Conservation (phyloP, 2,329 filamentous ascomycete species). For the Xylariaceae sp. region DNA sequence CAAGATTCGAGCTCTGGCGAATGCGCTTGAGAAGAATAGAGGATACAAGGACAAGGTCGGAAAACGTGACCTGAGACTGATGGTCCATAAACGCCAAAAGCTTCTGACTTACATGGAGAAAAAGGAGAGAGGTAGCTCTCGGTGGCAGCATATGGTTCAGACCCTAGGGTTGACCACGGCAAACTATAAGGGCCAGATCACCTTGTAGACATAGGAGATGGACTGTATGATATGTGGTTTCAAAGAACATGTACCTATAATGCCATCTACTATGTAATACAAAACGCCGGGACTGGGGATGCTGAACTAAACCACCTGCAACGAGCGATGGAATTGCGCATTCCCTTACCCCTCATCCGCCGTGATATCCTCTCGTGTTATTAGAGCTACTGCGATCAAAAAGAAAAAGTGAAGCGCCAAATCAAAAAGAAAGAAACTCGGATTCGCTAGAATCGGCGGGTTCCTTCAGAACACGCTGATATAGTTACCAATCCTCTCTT, state of each 20-base stretch:
- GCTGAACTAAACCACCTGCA: slow-evolving; percentile 1
- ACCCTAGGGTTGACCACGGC: slow-evolving; percentile 81
- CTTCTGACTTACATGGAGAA: slow-evolving; percentile 77
- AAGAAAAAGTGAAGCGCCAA: slow-evolving; percentile 16
- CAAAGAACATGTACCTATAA: slow-evolving; percentile 28
- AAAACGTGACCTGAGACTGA: slow-evolving; percentile 78
- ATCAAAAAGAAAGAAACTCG: slow-evolving; percentile 13
- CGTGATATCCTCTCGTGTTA: slow-evolving; percentile 35
- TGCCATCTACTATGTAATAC: slow-evolving; percentile 37
- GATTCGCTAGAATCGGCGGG: slow-evolving; percentile 1
- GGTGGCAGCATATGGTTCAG: slow-evolving; percentile 82
- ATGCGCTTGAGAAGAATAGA: slow-evolving; percentile 59
- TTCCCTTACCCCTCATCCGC: slow-evolving; percentile 13
- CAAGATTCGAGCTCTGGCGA: slow-evolving; percentile 79
- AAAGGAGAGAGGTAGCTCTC: slow-evolving; percentile 84
- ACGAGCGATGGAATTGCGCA: not conserved
- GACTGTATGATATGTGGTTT: slow-evolving; percentile 23
- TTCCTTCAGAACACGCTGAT: slow-evolving; percentile 85
- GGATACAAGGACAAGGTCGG: slow-evolving; percentile 88
- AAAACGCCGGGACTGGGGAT: slow-evolving; percentile 20
- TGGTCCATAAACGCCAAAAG: slow-evolving; percentile 88
- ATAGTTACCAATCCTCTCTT: slow-evolving; percentile 97
- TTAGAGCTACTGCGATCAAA: slow-evolving; percentile 42
- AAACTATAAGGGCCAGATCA: slow-evolving; percentile 88
- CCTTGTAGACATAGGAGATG: slow-evolving; percentile 45